phyloP scores from a whole-genome alignment of 306 rosid species.

The Prosopis cineraria region DNA sequence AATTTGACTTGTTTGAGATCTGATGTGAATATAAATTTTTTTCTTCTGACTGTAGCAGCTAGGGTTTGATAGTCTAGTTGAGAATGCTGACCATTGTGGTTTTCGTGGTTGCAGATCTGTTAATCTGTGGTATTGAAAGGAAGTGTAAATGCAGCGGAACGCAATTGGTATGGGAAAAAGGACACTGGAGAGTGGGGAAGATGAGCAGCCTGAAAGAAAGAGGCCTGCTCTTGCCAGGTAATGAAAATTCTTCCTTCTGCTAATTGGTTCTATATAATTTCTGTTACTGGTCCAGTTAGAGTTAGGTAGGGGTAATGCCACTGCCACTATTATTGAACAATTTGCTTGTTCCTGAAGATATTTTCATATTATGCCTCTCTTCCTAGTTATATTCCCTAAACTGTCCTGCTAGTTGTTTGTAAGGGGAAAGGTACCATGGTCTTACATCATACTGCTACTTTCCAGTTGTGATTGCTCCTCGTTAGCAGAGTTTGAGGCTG shows the following conservation, averaged over 20 bases:
- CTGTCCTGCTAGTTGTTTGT: not conserved
- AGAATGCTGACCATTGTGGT: constrained; percentile 32
- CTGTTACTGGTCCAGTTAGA: constrained; percentile 17
- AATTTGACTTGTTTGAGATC: constrained; percentile 45
- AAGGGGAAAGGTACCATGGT: not conserved
- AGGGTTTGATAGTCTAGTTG: constrained; percentile 40
- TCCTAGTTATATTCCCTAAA: not conserved
- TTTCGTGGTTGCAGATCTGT: constrained; percentile 55
- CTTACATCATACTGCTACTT: not conserved
- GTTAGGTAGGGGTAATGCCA: constrained; percentile 23
- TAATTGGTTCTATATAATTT: constrained; percentile 14
- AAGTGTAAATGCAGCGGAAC: constrained; percentile 66
- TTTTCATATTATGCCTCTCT: constrained; percentile 6
- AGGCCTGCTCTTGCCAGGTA: constrained; percentile 98
- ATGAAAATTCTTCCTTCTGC: constrained; percentile 11
- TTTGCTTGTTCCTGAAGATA: constrained; percentile 16
- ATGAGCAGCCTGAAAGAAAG: constrained; percentile 91
- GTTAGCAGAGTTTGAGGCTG: constrained; percentile 20
- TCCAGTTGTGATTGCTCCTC: not conserved
- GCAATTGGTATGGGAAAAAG: constrained; percentile 80
- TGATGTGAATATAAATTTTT: constrained; percentile 23
- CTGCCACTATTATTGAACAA: constrained; percentile 10
- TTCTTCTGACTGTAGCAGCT: constrained; percentile 24
- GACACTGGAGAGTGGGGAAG: constrained; percentile 76
- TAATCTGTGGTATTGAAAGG: constrained; percentile 30